Conservation (phyloP, 2,329 filamentous ascomycete genomes). For the Cladosporium sp. region DNA sequence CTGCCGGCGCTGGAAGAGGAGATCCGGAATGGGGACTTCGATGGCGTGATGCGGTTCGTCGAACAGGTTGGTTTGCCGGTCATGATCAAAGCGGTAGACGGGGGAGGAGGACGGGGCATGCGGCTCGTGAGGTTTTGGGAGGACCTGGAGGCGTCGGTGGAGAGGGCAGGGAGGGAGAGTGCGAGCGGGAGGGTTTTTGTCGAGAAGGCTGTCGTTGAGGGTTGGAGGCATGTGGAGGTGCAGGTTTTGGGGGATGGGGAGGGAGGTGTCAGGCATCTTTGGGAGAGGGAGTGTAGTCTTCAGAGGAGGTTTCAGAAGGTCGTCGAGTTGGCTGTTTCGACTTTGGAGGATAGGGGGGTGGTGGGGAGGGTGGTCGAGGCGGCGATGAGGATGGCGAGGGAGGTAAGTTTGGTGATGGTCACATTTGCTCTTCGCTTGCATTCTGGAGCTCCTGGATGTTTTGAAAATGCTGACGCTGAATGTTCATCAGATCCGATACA, state of each 20-base stretch:
- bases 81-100: slow-evolving; percentile 63
- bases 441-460: background rate
- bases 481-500: slow-evolving; percentile 46
- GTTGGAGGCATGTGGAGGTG: slow-evolving; percentile 59
- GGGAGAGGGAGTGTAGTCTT: slow-evolving; percentile 59
- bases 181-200: slow-evolving; percentile 55
- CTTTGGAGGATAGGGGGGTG: slow-evolving; percentile 43
- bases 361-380: slow-evolving; percentile 50
- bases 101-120: slow-evolving; percentile 59
- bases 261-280: slow-evolving; percentile 51
- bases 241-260: slow-evolving; percentile 56
- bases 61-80: slow-evolving; percentile 49
- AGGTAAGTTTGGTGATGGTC: slow-evolving; percentile 29
- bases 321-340: slow-evolving; percentile 56
- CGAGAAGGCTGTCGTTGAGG: slow-evolving; percentile 59
- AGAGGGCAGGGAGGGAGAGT: slow-evolving; percentile 54
- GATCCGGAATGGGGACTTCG: slow-evolving; percentile 39
- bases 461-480: background rate
- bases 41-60: slow-evolving; percentile 56
- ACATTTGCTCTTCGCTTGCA: background rate
- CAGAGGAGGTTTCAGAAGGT: slow-evolving; percentile 60
- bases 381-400: slow-evolving; percentile 49
- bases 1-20: slow-evolving; percentile 45
- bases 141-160: slow-evolving; percentile 45
- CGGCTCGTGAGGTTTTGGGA: slow-evolving; percentile 45